A percentile compares a stretch with the other conserved stretches of the same genome.
Evolutionary conservation across 176 grass and related monocot species (phyloP).

Genomic region (Bonia amplexicaulis): DNA sequence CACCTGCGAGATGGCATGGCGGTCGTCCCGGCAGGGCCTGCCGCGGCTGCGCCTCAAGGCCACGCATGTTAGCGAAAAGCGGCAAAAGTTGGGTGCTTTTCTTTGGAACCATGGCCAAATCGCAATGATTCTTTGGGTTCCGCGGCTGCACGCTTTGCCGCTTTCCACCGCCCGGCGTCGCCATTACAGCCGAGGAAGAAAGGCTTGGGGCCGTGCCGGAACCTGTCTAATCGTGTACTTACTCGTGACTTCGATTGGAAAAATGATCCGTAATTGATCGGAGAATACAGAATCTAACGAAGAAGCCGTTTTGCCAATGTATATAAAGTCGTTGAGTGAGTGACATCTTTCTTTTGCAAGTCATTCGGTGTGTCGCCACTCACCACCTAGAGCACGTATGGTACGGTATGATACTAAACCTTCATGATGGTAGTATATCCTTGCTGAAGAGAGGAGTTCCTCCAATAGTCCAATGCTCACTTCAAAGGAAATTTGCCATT

Average conservation of each 20-base stretch:
- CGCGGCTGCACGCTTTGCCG: constrained; percentile 11
- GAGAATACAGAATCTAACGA: neutral
- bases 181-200: neutral
- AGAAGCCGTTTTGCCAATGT: neutral
- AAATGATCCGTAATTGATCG: neutral
- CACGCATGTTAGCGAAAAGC: constrained; percentile 38
- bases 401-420: neutral
- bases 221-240: constrained; percentile 18
- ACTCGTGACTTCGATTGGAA: neutral
- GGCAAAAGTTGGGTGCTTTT: constrained; percentile 33
- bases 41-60: constrained; percentile 16
- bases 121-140: constrained; percentile 35
- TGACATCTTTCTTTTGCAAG: neutral
- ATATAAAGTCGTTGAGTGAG: constrained; percentile 2
- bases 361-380: constrained; percentile 1
- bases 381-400: neutral
- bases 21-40: constrained; percentile 29
- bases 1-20: neutral
- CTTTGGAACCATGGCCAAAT: constrained; percentile 41
- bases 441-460: neutral
- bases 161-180: constrained; percentile 34
- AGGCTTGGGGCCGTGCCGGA: neutral
- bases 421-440: neutral
- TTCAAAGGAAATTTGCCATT: neutral
- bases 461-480: neutral